phyloP scores from a whole-genome alignment of 306 rosid species.

The Rubus parviflorus region DNA sequence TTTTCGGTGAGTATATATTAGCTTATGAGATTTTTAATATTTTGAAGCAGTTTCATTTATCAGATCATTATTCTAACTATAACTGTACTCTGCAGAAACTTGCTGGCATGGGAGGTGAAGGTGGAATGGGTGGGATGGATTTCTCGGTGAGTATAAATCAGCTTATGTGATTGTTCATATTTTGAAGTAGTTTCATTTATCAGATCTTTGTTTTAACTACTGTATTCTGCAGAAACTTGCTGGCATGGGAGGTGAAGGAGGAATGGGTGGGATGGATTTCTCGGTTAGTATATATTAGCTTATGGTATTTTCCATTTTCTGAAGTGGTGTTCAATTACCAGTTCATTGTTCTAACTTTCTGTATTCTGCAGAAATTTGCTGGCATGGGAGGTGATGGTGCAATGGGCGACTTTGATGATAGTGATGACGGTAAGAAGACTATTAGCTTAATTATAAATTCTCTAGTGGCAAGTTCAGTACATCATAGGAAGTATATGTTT shows the following conservation, averaged over 20 bases:
- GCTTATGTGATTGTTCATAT: neutral
- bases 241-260: conserved; percentile 50
- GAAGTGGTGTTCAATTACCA: neutral
- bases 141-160: conserved; percentile 7
- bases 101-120: conserved; percentile 58
- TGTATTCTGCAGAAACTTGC: conserved; percentile 59
- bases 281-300: neutral
- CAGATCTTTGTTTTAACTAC: neutral
- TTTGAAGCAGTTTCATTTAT: neutral
- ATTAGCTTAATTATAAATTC: neutral
- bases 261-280: conserved; percentile 20
- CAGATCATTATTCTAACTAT: conserved; percentile 16
- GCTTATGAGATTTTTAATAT: conserved; percentile 9
- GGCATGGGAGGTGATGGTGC: conserved; percentile 51
- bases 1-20: conserved; percentile 55
- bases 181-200: neutral
- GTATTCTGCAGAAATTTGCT: conserved; percentile 31
- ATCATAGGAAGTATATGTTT: neutral
- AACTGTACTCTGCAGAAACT: conserved; percentile 59
- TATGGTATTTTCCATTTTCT: neutral
- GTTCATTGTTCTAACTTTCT: too few relatives aligned
- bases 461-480: neutral
- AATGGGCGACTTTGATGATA: conserved; percentile 25
- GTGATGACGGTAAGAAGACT: conserved; percentile 20
- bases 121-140: conserved; percentile 21